Percentiles rank a stretch among this genome's conserved stretches.
These are phyloP conservation scores for Auricularia sp. DNA, from an alignment of 768 basidiomycete genomes.

Conservation along the genomic window DNA sequence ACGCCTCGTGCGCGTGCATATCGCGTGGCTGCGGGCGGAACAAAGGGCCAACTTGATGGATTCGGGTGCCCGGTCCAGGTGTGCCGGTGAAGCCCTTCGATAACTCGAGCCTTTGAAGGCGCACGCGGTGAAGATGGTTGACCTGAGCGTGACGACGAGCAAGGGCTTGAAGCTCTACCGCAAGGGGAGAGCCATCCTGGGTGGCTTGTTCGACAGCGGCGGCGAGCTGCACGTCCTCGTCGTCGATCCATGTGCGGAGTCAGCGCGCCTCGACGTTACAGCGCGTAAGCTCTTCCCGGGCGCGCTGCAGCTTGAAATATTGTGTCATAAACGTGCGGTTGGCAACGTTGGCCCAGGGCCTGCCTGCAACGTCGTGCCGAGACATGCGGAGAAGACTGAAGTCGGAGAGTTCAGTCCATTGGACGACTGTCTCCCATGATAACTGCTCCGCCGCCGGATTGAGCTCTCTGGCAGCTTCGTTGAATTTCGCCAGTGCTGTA, in stretches of 20 bases:
- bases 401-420: slow-evolving; percentile 15
- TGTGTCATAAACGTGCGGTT: slow-evolving; percentile 23
- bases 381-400: slow-evolving; percentile 23
- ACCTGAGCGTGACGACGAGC: background rate
- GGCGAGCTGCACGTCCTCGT: slow-evolving; percentile 14
- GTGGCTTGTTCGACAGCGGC: background rate
- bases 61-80: background rate
- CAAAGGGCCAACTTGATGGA: background rate
- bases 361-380: slow-evolving; percentile 14
- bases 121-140: background rate
- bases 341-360: slow-evolving; percentile 25
- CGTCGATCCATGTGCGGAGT: slow-evolving; percentile 19
- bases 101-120: background rate
- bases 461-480: slow-evolving; percentile 17
- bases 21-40: background rate
- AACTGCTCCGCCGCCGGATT: slow-evolving; percentile 1
- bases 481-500: slow-evolving; percentile 24
- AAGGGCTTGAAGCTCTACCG: background rate
- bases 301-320: slow-evolving; percentile 22
- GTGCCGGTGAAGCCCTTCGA: background rate
- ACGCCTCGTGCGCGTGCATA: background rate
- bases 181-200: background rate
- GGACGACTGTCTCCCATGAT: background rate
- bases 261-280: slow-evolving; percentile 25
- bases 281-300: slow-evolving; percentile 22